Percentiles rank a stretch among this genome's conserved stretches.
Evolutionary conservation across 768 basidiomycete species (phyloP).

Genomic region (Mycena chlorophos): DNA sequence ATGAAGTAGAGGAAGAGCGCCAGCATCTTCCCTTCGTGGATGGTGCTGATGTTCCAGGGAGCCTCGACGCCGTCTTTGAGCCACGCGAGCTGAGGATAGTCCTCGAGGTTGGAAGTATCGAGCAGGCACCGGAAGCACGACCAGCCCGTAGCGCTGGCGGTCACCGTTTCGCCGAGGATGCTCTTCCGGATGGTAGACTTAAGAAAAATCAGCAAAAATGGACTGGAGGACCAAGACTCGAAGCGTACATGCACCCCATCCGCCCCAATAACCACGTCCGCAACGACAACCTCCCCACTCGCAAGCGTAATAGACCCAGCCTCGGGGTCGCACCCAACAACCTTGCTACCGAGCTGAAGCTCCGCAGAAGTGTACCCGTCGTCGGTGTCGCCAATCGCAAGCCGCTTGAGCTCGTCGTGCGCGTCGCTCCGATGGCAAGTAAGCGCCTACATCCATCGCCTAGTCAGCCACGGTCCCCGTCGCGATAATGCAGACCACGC

Average conservation of each 20-base stretch:
- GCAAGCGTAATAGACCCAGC: slow-evolving; percentile 34
- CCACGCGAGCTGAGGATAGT: neutral
- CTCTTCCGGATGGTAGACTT: slow-evolving; percentile 2
- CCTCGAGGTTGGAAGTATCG: neutral
- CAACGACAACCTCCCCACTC: slow-evolving; percentile 33
- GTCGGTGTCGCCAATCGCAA: slow-evolving; percentile 4
- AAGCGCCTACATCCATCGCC: neutral
- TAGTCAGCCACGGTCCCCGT: neutral
- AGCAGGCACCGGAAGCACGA: slow-evolving; percentile 5
- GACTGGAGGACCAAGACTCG: neutral
- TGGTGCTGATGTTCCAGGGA: neutral
- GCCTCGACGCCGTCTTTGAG: neutral
- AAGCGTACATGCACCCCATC: slow-evolving; percentile 30
- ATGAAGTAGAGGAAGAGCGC: neutral
- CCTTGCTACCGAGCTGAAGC: slow-evolving; percentile 7
- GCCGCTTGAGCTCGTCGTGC: slow-evolving; percentile 10
- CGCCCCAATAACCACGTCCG: slow-evolving; percentile 39
- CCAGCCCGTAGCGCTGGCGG: neutral
- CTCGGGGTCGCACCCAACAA: slow-evolving; percentile 24
- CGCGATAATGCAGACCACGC: neutral
- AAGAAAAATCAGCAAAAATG: neutral
- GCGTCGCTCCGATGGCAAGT: slow-evolving; percentile 7
- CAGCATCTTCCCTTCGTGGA: neutral
- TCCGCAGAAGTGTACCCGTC: slow-evolving; percentile 1
- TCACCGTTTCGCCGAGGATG: neutral